Conservation (phyloP, 2,329 filamentous ascomycete genomes). For the Ophiocordyceps sinensis region DNA sequence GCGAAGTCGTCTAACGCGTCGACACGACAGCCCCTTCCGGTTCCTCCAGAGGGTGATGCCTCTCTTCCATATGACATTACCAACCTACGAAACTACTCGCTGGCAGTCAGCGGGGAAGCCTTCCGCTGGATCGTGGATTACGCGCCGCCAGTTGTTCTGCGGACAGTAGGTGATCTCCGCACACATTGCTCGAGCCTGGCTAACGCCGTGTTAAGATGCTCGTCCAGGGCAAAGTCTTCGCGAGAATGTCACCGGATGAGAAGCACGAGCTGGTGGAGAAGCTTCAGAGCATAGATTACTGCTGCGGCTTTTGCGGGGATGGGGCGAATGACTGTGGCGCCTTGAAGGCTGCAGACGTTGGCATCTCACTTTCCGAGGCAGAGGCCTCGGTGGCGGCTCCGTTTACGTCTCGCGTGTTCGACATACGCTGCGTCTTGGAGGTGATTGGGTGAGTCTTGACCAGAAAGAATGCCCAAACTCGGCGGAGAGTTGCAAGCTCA, state of each 20-base stretch:
- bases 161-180: slow-evolving; percentile 35
- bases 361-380: slow-evolving; percentile 91
- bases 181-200: not conserved
- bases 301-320: slow-evolving; percentile 90
- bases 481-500: slow-evolving; percentile 7
- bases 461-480: no score
- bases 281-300: slow-evolving; percentile 90
- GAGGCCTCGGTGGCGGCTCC: slow-evolving; percentile 97
- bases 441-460: slow-evolving; percentile 52
- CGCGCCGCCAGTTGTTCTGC: slow-evolving; percentile 64
- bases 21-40: slow-evolving; percentile 46
- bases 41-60: slow-evolving; percentile 57
- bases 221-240: slow-evolving; percentile 82
- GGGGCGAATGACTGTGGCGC: slow-evolving; percentile 96
- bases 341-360: slow-evolving; percentile 91
- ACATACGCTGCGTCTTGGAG: slow-evolving; percentile 88
- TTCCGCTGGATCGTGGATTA: slow-evolving; percentile 96
- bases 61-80: slow-evolving; percentile 76
- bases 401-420: slow-evolving; percentile 89
- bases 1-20: slow-evolving; percentile 1
- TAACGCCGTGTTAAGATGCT: slow-evolving; percentile 50
- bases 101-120: slow-evolving; percentile 84
- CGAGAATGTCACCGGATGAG: slow-evolving; percentile 96
- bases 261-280: slow-evolving; percentile 98
- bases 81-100: slow-evolving; percentile 69